Evolutionary conservation across 371 early-diverging fungal genomes (phyloP).

Genomic region (Mortierella sp.): DNA sequence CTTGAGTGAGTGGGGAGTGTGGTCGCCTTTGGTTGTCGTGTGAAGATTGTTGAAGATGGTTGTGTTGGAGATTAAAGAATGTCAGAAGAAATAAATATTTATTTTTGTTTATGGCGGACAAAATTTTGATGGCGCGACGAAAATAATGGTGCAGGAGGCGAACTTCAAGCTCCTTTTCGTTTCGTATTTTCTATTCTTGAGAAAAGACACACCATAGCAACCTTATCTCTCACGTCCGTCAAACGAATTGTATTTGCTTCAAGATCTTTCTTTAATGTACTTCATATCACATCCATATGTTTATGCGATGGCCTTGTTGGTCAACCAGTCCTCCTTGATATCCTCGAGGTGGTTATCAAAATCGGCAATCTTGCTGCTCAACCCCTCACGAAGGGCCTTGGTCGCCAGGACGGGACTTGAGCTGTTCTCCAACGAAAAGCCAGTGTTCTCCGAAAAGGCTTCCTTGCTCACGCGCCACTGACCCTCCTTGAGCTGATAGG

Average conservation of each 20-base stretch:
- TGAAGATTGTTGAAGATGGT: too few species aligned
- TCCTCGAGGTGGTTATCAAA: conserved; percentile 85
- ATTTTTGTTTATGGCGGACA: too few species aligned
- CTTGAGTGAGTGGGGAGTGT: too few species aligned
- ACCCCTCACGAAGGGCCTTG: conserved; percentile 35
- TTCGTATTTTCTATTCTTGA: too few species aligned
- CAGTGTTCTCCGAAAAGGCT: conserved; percentile 48
- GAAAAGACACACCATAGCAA: too few species aligned
- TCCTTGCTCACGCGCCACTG: conserved; percentile 64
- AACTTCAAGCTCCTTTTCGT: neutral
- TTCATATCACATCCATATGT: neutral
- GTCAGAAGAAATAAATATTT: too few species aligned
- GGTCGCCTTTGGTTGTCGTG: too few species aligned
- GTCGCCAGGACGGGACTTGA: conserved; percentile 35
- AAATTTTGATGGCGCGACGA: neutral
- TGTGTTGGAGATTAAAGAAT: too few species aligned
- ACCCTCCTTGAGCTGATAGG: conserved; percentile 60
- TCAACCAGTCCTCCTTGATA: conserved; percentile 77
- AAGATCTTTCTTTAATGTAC: neutral
- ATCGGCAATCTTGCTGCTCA: conserved; percentile 70
- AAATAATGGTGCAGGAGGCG: neutral
- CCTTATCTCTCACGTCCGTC: too few species aligned
- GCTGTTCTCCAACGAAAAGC: conserved; percentile 31
- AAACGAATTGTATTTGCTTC: too few species aligned
- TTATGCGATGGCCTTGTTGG: conserved; percentile 44